Base-by-base conservation (phyloP, 768 basidiomycete species). In the Coprinellus micaceus region DNA sequence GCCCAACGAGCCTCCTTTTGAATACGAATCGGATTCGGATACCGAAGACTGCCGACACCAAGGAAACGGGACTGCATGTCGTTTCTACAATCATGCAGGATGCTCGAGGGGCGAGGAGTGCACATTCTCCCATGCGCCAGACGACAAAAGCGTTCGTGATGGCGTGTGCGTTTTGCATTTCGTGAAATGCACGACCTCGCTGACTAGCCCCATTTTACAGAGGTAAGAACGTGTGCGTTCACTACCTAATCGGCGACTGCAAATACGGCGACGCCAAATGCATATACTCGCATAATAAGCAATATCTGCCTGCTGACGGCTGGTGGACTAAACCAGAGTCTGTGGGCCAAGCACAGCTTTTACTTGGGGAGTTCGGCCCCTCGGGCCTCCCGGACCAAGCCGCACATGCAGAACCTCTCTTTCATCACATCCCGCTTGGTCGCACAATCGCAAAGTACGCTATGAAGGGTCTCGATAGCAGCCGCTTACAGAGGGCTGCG, bases 31-130 rank as follows among this genome's bases (percentile, higher is more conserved):
- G 1, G 69, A 74, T 9, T 82, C 79, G 0, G 83, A 83, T 63
- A 80, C 80, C 11, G 82, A 79, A 50, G 83, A 84, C 60, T 82
- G 73, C 57, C 68, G 71, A 37, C 82, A 83, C 56, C 63, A 62
- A 1, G 83, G 82, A 3, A 83, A 81, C 48, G 75, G 76, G 2
- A 70, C 75, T 2, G 77, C 82, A 0, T 85, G 83, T 64, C 72
- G 77, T 44, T 81, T 79, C 63, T 82, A 84, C 63, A 85, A 85
- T 54, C 81, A 78, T 56, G 69, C 73, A 17, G 79, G 79, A 0
- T 84, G 83, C 61, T 64, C 56, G 10, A 68, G 73, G 2, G 79
- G 82, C 0, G 50, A 19, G 7, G 54, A 59, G 1, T 85, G 83
- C 60, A 56, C 56, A 17, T 83, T 71, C 65, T 80, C 76, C 19